Conservation (phyloP, 768 basidiomycete species). For the Butyriboletus loyo region DNA sequence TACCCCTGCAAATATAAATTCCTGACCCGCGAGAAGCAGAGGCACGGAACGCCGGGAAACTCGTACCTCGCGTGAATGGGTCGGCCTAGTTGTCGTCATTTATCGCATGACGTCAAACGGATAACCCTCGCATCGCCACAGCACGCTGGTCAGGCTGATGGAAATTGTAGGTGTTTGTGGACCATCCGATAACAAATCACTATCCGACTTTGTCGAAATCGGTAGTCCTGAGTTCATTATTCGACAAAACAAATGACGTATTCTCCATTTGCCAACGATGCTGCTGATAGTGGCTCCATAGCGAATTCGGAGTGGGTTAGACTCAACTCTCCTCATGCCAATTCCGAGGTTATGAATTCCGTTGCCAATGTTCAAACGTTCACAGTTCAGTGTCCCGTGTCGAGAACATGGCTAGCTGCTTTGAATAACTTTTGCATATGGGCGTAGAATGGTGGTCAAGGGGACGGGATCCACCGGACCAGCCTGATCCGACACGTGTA, state of each 20-base stretch:
- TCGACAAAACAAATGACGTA: neutral
- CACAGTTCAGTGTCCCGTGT: neutral
- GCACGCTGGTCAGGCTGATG: neutral
- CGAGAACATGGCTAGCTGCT: neutral
- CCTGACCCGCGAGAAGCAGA: slow-evolving; percentile 1
- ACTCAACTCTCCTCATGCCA: neutral
- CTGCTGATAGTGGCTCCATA: neutral
- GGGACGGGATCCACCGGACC: neutral
- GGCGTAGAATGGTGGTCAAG: neutral
- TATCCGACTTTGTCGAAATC: neutral
- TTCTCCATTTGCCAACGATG: neutral
- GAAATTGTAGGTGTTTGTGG: neutral
- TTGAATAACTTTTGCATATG: neutral
- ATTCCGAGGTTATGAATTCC: neutral
- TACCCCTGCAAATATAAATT: slow-evolving; percentile 14
- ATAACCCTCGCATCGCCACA: neutral
- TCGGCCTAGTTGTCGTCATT: neutral
- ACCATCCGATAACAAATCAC: neutral
- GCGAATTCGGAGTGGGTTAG: neutral
- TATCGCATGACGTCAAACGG: slow-evolving; percentile 26
- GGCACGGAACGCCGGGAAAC: neutral
- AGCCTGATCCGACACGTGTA: slow-evolving; percentile 6
- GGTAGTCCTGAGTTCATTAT: neutral
- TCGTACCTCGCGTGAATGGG: neutral
- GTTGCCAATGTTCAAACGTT: neutral